Evolutionary conservation across 768 basidiomycete genomes (phyloP), one percentile per base, ranked within the genome.

Genomic region (Amanita phalloides): DNA sequence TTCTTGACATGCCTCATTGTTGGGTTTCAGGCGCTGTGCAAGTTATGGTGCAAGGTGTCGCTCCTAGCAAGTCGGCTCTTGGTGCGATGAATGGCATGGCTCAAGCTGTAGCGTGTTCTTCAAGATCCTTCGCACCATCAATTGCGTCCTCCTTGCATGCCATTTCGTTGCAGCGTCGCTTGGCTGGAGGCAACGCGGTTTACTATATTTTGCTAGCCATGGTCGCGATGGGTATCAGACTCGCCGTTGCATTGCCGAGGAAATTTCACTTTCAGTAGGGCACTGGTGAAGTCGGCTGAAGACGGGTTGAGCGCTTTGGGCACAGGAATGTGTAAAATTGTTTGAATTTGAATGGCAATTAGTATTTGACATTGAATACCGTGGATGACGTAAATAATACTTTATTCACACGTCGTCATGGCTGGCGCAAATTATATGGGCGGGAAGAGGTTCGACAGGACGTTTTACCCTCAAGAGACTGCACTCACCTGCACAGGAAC

Each of bases 341-440:
- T 25, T 25, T 25, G 2, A 3, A 25, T 25, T 25, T 17, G 17
- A 17, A 17, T 17, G 17, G 17, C 17, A 17, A 17, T 17, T 17
- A 17, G 17, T 17, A 17, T 17, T 17, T 17, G 17, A 17, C 0
- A 17, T 17, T 17, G 17, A 1, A 17, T 17, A 17, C 1, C 17
- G 17, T 17, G 17, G 17, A 17, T 17, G 17, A 17, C 17, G 17
- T 17, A 17, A 17, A 17, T 17, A 17, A 17, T 17, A 17, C 17
- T 17, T 42, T 44, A 26, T 13, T 44, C 43, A 26, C 43, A 26
- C 43, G 23, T 17, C 17, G 56, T 5, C 48, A 83, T 84, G 82
- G 66, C 67, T 20, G 84, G 84, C 5, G 84, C 82, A 28, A 86
- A 86, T 58, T 86, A 86, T 55, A 86, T 84, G 82, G 84, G 84